Evolutionary conservation across 2,329 filamentous ascomycete genomes (phyloP).

Genomic region (Pyrenophora seminiperda): DNA sequence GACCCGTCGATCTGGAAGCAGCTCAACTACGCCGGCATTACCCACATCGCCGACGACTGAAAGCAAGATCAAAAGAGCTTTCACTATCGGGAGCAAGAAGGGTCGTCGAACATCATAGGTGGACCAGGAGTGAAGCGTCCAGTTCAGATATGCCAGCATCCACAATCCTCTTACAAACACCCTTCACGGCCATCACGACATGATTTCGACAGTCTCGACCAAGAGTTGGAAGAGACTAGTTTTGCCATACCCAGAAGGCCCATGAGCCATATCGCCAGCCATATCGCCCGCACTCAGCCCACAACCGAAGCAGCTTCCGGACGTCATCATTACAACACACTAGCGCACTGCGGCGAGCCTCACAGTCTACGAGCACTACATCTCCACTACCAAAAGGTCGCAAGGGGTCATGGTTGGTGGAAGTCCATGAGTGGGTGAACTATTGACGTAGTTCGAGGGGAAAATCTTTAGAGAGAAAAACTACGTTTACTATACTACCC

Average conservation of each 20-base stretch:
- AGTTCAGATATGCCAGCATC: not conserved
- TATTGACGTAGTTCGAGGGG: too few species aligned
- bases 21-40: constrained; percentile 31
- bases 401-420: not conserved
- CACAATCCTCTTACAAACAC: constrained; percentile 2
- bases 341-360: constrained; percentile 1
- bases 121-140: not conserved
- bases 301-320: not conserved
- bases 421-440: not conserved
- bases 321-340: constrained; percentile 10
- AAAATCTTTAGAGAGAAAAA: too few species aligned
- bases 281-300: not conserved
- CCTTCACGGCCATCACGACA: constrained; percentile 10
- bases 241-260: not conserved
- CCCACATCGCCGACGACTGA: constrained; percentile 26
- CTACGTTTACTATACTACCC: too few species aligned
- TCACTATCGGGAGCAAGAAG: constrained; percentile 44
- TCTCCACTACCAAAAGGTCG: not conserved
- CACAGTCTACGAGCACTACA: not conserved
- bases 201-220: constrained; percentile 24
- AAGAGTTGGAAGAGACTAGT: constrained; percentile 40
- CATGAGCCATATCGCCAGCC: not conserved
- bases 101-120: constrained; percentile 25
- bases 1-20: constrained; percentile 30
- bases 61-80: constrained; percentile 35